Conservation (phyloP, 495 filamentous ascomycete species). For the Wilcoxina mikolae region DNA sequence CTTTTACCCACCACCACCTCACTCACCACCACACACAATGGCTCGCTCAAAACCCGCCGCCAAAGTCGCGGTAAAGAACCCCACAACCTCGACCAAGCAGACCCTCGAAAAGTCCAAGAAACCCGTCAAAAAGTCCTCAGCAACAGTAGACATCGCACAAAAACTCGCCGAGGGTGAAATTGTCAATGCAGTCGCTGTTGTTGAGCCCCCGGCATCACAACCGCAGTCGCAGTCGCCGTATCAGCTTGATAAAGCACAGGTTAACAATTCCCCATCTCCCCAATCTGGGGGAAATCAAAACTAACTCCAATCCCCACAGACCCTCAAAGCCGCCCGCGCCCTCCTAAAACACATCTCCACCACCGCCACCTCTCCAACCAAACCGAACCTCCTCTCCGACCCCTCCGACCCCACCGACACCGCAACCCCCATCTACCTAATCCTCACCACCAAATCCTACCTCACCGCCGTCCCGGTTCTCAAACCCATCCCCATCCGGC, state of each 20-base stretch:
- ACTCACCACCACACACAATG: constrained; percentile 1
- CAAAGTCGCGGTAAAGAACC: neutral
- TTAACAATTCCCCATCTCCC: constrained; percentile 22
- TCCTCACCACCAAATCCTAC: constrained; percentile 80
- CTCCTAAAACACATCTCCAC: constrained; percentile 61
- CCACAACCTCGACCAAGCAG: neutral
- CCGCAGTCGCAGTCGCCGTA: constrained; percentile 47
- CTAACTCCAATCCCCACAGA: constrained; percentile 1
- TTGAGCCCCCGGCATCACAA: neutral
- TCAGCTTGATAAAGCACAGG: constrained; percentile 50
- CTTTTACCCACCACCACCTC: too few relatives aligned
- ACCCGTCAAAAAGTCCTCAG: neutral
- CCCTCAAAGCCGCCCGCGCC: constrained; percentile 60
- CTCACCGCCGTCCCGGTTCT: constrained; percentile 58
- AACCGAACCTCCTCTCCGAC: constrained; percentile 53
- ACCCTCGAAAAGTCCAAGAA: neutral
- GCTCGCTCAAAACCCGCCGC: constrained; percentile 3
- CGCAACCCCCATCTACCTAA: constrained; percentile 56
- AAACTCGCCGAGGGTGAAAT: constrained; percentile 1
- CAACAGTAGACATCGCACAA: neutral
- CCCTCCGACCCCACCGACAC: constrained; percentile 42
- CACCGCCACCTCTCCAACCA: constrained; percentile 44
- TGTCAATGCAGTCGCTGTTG: neutral
- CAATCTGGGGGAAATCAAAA: constrained; percentile 8
- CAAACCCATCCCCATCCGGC: constrained; percentile 56